phyloP scores from a whole-genome alignment of 768 basidiomycete genomes.

The Podaxis mareebaensis region DNA sequence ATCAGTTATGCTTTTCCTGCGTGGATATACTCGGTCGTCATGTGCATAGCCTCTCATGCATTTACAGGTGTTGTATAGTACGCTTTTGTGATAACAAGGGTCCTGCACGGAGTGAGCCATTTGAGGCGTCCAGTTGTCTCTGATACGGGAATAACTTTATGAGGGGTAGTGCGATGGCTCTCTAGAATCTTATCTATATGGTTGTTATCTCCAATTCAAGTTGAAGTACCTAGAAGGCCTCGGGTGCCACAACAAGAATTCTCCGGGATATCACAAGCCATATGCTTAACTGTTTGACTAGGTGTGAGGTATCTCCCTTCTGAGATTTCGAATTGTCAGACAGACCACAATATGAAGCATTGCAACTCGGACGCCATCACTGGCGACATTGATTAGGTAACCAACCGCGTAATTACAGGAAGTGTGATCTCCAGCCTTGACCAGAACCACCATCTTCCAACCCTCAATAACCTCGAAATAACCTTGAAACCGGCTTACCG shows the following conservation, averaged over 20 bases:
- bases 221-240: too few relatives aligned
- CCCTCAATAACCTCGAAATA: background rate
- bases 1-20: background rate
- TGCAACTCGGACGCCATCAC: too few relatives aligned
- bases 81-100: background rate
- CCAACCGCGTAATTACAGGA: background rate
- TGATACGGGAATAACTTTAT: background rate
- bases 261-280: too few relatives aligned
- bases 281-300: too few relatives aligned
- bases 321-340: too few relatives aligned
- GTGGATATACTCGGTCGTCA: background rate
- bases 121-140: background rate
- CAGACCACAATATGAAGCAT: too few relatives aligned
- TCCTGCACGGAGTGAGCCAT: background rate
- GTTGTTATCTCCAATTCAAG: too few relatives aligned
- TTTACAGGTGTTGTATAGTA: background rate
- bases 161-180: too few relatives aligned
- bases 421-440: conserved; percentile 1
- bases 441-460: conserved; percentile 8
- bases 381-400: conserved; percentile 8
- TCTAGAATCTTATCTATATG: too few relatives aligned
- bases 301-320: too few relatives aligned
- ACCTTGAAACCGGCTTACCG: background rate
- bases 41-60: background rate
- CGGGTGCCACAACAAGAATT: too few relatives aligned